These are phyloP conservation scores for Debaryomyces tyrocola DNA, from an alignment of 805 yeast genomes.

Conservation along the genomic window DNA sequence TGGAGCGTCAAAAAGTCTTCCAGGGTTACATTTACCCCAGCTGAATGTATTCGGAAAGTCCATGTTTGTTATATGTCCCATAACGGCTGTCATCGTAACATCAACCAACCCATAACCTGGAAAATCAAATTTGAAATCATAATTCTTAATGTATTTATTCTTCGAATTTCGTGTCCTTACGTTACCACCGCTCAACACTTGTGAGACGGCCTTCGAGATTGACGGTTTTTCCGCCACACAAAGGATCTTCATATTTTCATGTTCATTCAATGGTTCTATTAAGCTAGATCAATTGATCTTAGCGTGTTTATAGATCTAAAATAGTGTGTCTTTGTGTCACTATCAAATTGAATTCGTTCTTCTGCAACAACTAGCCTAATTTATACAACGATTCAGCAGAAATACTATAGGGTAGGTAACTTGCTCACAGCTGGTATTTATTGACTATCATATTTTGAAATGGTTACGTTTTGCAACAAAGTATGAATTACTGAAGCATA, in stretches of 20 bases:
- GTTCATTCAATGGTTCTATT: neutral
- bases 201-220: constrained; percentile 81
- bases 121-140: constrained; percentile 70
- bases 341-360: no score
- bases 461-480: no score
- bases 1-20: constrained; percentile 71
- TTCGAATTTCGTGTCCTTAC: constrained; percentile 46
- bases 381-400: no score
- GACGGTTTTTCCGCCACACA: constrained; percentile 98
- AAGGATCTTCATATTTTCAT: constrained; percentile 60
- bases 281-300: neutral
- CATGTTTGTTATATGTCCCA: constrained; percentile 75
- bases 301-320: neutral
- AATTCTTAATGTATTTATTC: constrained; percentile 71
- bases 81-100: constrained; percentile 88
- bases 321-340: no score
- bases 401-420: no score
- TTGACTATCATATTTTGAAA: no score
- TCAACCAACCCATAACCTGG: constrained; percentile 62
- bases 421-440: no score
- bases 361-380: no score
- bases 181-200: constrained; percentile 73
- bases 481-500: no score
- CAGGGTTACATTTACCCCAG: constrained; percentile 69
- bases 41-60: constrained; percentile 64